phyloP scores from a whole-genome alignment of 352 stramenopile genomes.

The Phytophthora pini region DNA sequence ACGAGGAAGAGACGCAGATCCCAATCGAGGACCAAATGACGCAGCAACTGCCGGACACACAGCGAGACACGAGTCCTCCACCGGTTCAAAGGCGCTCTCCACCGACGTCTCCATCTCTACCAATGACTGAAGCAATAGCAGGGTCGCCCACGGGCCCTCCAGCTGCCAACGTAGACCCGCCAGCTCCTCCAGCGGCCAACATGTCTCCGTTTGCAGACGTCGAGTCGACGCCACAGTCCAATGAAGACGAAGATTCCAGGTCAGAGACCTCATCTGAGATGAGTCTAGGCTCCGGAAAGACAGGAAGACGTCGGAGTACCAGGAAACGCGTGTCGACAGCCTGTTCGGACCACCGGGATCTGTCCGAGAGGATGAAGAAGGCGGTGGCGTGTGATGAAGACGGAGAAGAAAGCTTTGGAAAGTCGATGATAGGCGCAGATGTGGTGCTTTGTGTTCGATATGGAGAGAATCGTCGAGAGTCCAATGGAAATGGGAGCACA shows the following conservation, averaged over 20 bases:
- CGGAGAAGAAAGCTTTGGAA: constrained; percentile 51
- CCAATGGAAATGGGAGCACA: constrained; percentile 9
- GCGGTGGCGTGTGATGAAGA: constrained; percentile 38
- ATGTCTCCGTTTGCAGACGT: constrained; percentile 52
- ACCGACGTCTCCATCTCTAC: constrained; percentile 38
- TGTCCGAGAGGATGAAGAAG: constrained; percentile 65
- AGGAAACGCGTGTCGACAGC: constrained; percentile 50
- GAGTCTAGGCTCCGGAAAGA: constrained; percentile 38
- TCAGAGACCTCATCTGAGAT: constrained; percentile 80
- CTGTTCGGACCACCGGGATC: constrained; percentile 72
- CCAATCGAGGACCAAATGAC: constrained; percentile 42
- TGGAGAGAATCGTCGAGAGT: constrained; percentile 14
- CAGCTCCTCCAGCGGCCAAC: constrained; percentile 7
- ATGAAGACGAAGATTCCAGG: constrained; percentile 81
- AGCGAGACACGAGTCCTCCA: constrained; percentile 33
- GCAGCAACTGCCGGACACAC: constrained; percentile 32
- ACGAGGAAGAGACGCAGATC: constrained; percentile 46
- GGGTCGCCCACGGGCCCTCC: constrained; percentile 15
- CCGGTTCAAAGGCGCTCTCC: constrained; percentile 22
- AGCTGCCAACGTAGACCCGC: neutral
- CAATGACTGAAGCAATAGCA: constrained; percentile 22
- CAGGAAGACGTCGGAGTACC: constrained; percentile 22
- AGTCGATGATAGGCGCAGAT: constrained; percentile 69
- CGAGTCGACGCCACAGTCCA: constrained; percentile 60
- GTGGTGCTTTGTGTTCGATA: constrained; percentile 70